Conservation (phyloP, 1,284 basidiomycete genomes). For the Irpex rosettiformis region DNA sequence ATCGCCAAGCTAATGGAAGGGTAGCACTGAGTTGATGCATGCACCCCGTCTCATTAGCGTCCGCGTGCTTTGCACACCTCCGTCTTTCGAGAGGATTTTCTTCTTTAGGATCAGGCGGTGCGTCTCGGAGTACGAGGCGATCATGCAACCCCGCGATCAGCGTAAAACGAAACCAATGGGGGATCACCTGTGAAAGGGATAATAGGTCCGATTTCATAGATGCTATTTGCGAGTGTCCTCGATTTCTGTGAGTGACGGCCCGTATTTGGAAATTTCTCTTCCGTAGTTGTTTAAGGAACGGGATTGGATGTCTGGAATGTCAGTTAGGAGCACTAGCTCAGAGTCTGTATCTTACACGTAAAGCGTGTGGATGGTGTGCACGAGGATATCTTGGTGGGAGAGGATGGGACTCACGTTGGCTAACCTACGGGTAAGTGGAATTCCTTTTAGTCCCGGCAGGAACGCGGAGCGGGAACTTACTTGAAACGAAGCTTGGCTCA, state of each 20-base stretch:
- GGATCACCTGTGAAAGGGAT: background rate
- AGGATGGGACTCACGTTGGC: background rate
- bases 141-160: background rate
- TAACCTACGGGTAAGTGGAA: background rate
- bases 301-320: background rate
- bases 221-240: background rate
- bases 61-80: background rate
- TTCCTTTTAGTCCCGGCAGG: background rate
- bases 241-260: background rate
- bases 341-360: background rate
- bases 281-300: background rate
- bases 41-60: background rate
- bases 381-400: background rate
- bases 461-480: background rate
- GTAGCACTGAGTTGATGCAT: background rate
- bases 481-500: background rate
- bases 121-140: background rate
- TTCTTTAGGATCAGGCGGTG: background rate
- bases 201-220: background rate
- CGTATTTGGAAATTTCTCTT: background rate
- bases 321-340: background rate
- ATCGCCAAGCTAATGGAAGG: slow-evolving; percentile 5
- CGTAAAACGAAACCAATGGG: background rate
- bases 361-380: background rate
- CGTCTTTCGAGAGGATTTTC: background rate